Conservation (phyloP, 345 rosid genomes). For the Syzygium oleosum region DNA sequence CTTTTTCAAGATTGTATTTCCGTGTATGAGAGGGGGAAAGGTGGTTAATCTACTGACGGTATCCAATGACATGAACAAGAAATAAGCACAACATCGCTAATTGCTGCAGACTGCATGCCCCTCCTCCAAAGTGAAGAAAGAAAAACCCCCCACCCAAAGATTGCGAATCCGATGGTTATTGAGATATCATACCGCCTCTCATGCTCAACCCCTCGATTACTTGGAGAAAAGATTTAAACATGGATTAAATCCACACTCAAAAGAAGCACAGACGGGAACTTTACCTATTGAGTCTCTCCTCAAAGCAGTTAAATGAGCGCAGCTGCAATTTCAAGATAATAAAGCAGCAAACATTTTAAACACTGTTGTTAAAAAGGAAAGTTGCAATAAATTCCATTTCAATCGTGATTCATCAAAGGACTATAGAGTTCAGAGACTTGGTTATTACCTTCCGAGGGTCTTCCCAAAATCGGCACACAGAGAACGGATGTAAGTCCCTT, state of each 20-base stretch:
- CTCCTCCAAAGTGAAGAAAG: background rate
- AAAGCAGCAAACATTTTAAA: background rate
- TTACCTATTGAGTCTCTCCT: conserved; percentile 93
- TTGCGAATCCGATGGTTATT: background rate
- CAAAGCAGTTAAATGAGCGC: conserved; percentile 93
- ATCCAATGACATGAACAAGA: background rate
- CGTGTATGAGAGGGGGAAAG: background rate
- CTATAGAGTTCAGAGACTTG: background rate
- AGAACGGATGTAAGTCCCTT: conserved; percentile 92
- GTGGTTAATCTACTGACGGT: background rate
- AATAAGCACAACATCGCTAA: background rate
- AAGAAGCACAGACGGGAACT: background rate
- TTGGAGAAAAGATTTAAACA: background rate
- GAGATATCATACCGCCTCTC: background rate
- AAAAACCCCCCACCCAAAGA: background rate
- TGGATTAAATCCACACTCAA: background rate
- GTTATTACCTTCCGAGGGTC: conserved; percentile 70
- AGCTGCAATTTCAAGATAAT: conserved; percentile 31
- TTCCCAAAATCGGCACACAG: conserved; percentile 92
- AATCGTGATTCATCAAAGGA: background rate
- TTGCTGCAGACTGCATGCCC: background rate
- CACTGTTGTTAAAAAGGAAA: background rate
- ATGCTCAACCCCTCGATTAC: background rate
- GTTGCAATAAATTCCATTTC: background rate
- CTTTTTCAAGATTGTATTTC: background rate